Conservation (phyloP, 1,284 basidiomycete species). For the Cutaneotrichosporon cyanovorans region DNA sequence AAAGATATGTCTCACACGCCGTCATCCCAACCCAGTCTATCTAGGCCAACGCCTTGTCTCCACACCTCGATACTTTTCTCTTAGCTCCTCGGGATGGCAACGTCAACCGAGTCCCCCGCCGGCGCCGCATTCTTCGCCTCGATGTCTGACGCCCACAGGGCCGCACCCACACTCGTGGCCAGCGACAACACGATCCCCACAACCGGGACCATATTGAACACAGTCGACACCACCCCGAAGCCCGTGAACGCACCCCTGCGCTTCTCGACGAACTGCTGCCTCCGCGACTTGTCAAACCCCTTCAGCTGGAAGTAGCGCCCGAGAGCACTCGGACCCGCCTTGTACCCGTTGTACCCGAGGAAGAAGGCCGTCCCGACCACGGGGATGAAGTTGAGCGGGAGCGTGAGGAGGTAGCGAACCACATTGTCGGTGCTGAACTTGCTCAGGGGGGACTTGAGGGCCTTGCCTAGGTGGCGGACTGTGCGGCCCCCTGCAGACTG, state of each 20-base stretch:
- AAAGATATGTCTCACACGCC: too few relatives aligned
- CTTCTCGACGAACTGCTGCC: conserved; percentile 44
- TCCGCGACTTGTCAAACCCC: conserved; percentile 44
- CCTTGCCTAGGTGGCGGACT: conserved; percentile 39
- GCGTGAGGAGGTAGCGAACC: conserved; percentile 44
- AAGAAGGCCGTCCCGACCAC: conserved; percentile 61
- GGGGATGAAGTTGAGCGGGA: conserved; percentile 57
- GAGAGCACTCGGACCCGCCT: conserved; percentile 57
- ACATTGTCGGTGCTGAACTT: conserved; percentile 40
- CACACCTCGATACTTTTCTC: too few relatives aligned
- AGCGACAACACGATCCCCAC: conserved; percentile 51
- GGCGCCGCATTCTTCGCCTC: conserved; percentile 13
- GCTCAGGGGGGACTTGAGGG: conserved; percentile 40
- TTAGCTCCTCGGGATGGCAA: background rate
- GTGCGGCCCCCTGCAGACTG: conserved; percentile 23
- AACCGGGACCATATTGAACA: conserved; percentile 58
- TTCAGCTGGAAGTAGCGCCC: conserved; percentile 64
- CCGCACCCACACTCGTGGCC: conserved; percentile 55
- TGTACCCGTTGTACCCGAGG: conserved; percentile 46
- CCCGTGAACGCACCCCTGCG: conserved; percentile 53
- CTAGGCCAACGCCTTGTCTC: too few relatives aligned
- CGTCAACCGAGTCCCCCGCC: background rate
- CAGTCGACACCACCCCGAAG: conserved; percentile 57
- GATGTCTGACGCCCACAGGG: conserved; percentile 59
- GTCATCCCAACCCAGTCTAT: too few relatives aligned